Evolutionary conservation across 495 filamentous ascomycete genomes (phyloP).

Genomic region (Penicillium coffeae): DNA sequence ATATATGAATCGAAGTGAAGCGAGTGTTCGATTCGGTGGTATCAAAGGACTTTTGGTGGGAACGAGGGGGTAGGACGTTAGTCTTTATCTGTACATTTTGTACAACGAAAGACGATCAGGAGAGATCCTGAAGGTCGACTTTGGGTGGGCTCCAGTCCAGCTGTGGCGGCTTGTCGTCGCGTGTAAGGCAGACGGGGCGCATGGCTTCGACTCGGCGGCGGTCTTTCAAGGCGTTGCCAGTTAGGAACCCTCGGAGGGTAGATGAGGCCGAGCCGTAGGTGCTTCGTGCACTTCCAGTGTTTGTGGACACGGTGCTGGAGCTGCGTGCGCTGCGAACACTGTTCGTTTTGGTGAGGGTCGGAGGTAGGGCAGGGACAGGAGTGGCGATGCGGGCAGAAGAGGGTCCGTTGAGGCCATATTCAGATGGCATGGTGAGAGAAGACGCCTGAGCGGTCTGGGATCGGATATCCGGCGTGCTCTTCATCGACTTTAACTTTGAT

Average conservation of each 20-base stretch:
- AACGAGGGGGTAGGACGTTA: not conserved
- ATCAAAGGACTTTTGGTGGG: not conserved
- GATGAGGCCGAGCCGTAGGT: conserved; percentile 40
- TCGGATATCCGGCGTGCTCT: conserved; percentile 18
- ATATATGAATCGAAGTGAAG: conserved; percentile 10
- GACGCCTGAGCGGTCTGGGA: conserved; percentile 23
- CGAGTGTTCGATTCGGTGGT: not conserved
- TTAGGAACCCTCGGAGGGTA: conserved; percentile 37
- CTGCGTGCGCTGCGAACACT: conserved; percentile 43
- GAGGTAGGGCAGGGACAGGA: conserved; percentile 35
- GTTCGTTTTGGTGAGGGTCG: conserved; percentile 26
- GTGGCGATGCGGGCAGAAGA: conserved; percentile 29
- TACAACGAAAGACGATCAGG: conserved; percentile 14
- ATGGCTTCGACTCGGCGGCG: conserved; percentile 30
- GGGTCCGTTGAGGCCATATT: conserved; percentile 19
- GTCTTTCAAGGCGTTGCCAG: conserved; percentile 28
- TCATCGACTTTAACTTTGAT: conserved; percentile 4
- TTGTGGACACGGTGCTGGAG: conserved; percentile 40
- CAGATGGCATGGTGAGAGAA: conserved; percentile 22
- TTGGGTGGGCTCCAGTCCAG: conserved; percentile 44
- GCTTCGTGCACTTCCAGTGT: conserved; percentile 39
- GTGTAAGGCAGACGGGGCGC: conserved; percentile 32
- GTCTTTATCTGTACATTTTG: conserved; percentile 10
- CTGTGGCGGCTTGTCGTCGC: conserved; percentile 35
- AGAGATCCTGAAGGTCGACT: conserved; percentile 35